phyloP scores from a whole-genome alignment of 352 stramenopile species.

The Thalassiosira tumida region DNA sequence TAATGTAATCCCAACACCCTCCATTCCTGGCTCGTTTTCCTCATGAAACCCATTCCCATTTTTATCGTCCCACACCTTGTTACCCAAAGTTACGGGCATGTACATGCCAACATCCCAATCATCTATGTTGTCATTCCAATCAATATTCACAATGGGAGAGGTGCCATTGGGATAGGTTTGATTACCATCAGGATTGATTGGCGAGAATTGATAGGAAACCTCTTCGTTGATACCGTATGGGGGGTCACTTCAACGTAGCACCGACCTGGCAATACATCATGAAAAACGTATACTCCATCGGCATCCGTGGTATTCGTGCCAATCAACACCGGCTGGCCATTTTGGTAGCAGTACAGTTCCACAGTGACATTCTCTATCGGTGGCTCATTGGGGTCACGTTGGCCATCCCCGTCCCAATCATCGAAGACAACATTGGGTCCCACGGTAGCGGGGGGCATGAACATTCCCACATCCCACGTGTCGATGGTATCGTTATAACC shows the following conservation, averaged over 20 bases:
- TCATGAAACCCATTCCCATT: constrained; percentile 69
- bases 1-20: constrained; percentile 26
- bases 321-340: not conserved
- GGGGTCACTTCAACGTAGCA: constrained; percentile 63
- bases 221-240: too few relatives aligned
- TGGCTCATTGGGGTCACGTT: constrained; percentile 58
- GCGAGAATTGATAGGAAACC: too few relatives aligned
- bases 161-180: constrained; percentile 61
- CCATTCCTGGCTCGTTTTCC: constrained; percentile 27
- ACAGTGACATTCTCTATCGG: constrained; percentile 41
- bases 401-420: constrained; percentile 63
- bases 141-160: not conserved
- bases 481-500: not conserved
- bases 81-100: constrained; percentile 44
- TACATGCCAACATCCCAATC: not conserved
- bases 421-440: constrained; percentile 72
- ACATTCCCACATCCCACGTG: constrained; percentile 42
- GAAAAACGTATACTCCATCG: constrained; percentile 58
- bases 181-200: constrained; percentile 65
- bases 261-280: constrained; percentile 31
- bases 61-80: constrained; percentile 60
- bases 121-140: not conserved
- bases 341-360: constrained; percentile 25
- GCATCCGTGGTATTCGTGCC: constrained; percentile 40
- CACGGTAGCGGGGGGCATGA: constrained; percentile 39